These are phyloP conservation scores for Trametes polyzona DNA, from an alignment of 1,284 basidiomycete genomes.

Conservation along the genomic window DNA sequence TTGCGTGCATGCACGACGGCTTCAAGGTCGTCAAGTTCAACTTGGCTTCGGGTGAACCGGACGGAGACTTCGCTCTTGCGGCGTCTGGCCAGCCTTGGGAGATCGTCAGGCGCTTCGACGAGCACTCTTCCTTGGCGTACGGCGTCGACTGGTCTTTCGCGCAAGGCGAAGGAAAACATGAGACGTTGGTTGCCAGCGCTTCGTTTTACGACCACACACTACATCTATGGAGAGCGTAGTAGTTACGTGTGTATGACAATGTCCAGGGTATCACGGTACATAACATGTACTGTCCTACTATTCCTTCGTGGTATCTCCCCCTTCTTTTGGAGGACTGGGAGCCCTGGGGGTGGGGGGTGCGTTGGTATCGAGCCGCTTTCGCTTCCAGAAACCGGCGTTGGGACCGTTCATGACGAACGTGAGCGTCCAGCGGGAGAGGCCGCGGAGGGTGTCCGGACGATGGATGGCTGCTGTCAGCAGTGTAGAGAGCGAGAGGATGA, in stretches of 20 bases:
- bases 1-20: slow-evolving; percentile 97
- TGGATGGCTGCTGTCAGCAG: slow-evolving; percentile 68
- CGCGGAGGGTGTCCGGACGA: slow-evolving; percentile 64
- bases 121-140: slow-evolving; percentile 88
- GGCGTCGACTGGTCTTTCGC: slow-evolving; percentile 92
- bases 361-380: slow-evolving; percentile 32
- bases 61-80: not conserved
- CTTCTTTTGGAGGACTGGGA: slow-evolving; percentile 6
- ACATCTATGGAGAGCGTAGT: slow-evolving; percentile 77
- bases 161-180: slow-evolving; percentile 29
- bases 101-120: slow-evolving; percentile 69
- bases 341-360: slow-evolving; percentile 23
- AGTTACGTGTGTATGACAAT: not conserved
- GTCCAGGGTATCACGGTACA: not conserved
- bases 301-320: not conserved
- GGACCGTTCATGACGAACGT: slow-evolving; percentile 66
- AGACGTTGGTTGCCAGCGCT: slow-evolving; percentile 80
- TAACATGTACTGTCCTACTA: not conserved
- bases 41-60: slow-evolving; percentile 18
- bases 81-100: slow-evolving; percentile 33
- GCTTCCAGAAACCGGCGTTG: slow-evolving; percentile 54
- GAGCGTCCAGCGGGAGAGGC: slow-evolving; percentile 71
- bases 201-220: slow-evolving; percentile 95
- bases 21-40: slow-evolving; percentile 80
- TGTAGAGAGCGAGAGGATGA: slow-evolving; percentile 64